phyloP scores from a whole-genome alignment of 1,284 basidiomycete species.

The Heterobasidion occidentale region DNA sequence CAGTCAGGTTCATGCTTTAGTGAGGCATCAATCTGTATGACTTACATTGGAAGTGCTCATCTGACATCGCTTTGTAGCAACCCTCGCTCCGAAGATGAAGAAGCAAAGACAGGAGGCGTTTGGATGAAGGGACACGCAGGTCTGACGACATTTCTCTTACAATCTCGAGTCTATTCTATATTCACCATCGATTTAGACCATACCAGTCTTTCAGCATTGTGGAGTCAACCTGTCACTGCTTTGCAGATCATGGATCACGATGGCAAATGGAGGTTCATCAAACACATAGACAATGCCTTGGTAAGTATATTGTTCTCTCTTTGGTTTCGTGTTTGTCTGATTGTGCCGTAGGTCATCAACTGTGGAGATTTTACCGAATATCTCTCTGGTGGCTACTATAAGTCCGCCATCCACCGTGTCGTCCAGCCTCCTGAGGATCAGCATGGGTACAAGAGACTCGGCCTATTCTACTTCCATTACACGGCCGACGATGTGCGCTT shows the following conservation, averaged over 20 bases:
- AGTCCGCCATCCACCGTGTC: constrained; percentile 35
- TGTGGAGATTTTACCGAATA: constrained; percentile 35
- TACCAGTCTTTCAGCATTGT: constrained; percentile 52
- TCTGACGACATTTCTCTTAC: constrained; percentile 12
- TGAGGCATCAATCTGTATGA: constrained; percentile 7
- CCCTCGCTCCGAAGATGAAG: constrained; percentile 37
- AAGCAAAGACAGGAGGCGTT: constrained; percentile 43
- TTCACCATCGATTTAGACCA: constrained; percentile 13
- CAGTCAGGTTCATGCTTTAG: constrained; percentile 28
- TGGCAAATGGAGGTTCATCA: constrained; percentile 50
- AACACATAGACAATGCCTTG: constrained; percentile 51
- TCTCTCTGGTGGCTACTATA: constrained; percentile 36
- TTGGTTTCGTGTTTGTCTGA: not conserved
- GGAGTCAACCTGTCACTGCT: constrained; percentile 51
- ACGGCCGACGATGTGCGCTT: constrained; percentile 23
- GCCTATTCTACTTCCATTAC: constrained; percentile 35
- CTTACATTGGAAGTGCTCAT: not conserved
- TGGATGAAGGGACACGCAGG: constrained; percentile 61
- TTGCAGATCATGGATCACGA: constrained; percentile 46
- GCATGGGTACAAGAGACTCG: constrained; percentile 30
- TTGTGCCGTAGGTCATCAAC: constrained; percentile 26
- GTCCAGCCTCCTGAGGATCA: constrained; percentile 43
- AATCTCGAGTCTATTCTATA: not conserved
- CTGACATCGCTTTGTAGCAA: constrained; percentile 12
- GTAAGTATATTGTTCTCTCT: constrained; percentile 21